These are phyloP conservation scores for Zoysia japonica DNA, from an alignment of 176 grass and related monocot genomes.

Conservation along the genomic window DNA sequence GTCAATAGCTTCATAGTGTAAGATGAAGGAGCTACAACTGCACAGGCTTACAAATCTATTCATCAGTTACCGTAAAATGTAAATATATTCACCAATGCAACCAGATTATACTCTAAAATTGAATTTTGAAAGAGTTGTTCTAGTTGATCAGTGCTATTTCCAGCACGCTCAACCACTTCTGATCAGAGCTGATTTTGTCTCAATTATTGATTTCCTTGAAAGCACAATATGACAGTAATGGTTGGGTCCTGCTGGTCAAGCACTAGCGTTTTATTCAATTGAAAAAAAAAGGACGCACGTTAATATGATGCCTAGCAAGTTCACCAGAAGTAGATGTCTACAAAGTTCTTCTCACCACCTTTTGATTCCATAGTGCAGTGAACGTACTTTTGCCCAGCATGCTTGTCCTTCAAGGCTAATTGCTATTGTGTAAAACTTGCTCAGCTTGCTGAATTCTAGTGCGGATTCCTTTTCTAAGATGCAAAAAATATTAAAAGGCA, in stretches of 20 bases:
- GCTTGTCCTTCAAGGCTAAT: constrained; percentile 43
- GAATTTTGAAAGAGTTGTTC: neutral
- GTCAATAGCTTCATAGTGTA: too few relatives aligned
- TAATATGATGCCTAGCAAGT: constrained; percentile 42
- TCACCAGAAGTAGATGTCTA: constrained; percentile 42
- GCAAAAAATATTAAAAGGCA: constrained; percentile 4
- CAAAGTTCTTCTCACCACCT: constrained; percentile 48
- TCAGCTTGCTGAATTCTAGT: constrained; percentile 40
- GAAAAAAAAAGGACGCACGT: constrained; percentile 34
- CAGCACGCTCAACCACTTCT: constrained; percentile 22
- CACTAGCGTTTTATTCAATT: constrained; percentile 63
- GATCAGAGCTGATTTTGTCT: constrained; percentile 40
- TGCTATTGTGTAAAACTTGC: constrained; percentile 25
- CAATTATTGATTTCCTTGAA: constrained; percentile 41
- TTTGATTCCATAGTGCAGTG: constrained; percentile 35
- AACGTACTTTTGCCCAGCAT: constrained; percentile 34
- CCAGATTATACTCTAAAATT: neutral
- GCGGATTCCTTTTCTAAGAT: constrained; percentile 35
- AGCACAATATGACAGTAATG: constrained; percentile 37
- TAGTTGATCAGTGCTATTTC: neutral
- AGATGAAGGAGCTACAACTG: too few relatives aligned
- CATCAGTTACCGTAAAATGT: too few relatives aligned
- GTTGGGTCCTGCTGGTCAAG: constrained; percentile 57
- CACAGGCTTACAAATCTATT: too few relatives aligned
- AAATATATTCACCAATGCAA: too few relatives aligned